phyloP scores from a whole-genome alignment of 1,284 basidiomycete genomes.

The Cryptococcus neoformans region DNA sequence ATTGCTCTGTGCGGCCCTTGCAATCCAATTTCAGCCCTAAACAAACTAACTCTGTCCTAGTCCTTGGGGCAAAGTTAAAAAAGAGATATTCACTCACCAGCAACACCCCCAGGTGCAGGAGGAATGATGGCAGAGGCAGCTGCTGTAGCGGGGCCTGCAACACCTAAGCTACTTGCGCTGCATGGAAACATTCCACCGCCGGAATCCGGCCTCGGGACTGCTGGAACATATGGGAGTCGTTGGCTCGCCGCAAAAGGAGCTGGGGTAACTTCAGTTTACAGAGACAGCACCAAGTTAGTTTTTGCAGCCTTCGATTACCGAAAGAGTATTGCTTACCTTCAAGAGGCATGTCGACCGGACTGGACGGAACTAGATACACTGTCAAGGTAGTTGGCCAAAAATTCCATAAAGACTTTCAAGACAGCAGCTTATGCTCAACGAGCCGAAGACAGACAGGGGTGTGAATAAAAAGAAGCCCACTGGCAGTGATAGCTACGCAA shows the following conservation, averaged over 20 bases:
- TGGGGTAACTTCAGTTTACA: slow-evolving; percentile 19
- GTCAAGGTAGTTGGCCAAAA: too few species aligned
- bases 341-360: slow-evolving; percentile 10
- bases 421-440: too few species aligned
- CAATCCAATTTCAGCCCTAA: neutral
- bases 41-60: neutral
- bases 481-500: too few species aligned
- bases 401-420: too few species aligned
- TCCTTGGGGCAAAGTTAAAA: too few species aligned
- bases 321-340: slow-evolving; percentile 11
- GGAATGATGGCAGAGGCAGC: slow-evolving; percentile 29
- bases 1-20: slow-evolving; percentile 32
- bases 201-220: slow-evolving; percentile 16
- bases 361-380: too few species aligned
- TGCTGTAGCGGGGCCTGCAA: slow-evolving; percentile 15
- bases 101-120: slow-evolving; percentile 27
- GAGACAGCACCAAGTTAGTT: neutral
- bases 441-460: too few species aligned
- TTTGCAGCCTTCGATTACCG: too few species aligned
- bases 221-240: slow-evolving; percentile 31
- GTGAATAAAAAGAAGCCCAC: too few species aligned
- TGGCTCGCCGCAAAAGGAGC: slow-evolving; percentile 22
- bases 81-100: slow-evolving; percentile 17
- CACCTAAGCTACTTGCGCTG: slow-evolving; percentile 5
- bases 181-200: neutral